phyloP scores from a whole-genome alignment of 2,329 filamentous ascomycete genomes.

The Aureobasidium pullulans region DNA sequence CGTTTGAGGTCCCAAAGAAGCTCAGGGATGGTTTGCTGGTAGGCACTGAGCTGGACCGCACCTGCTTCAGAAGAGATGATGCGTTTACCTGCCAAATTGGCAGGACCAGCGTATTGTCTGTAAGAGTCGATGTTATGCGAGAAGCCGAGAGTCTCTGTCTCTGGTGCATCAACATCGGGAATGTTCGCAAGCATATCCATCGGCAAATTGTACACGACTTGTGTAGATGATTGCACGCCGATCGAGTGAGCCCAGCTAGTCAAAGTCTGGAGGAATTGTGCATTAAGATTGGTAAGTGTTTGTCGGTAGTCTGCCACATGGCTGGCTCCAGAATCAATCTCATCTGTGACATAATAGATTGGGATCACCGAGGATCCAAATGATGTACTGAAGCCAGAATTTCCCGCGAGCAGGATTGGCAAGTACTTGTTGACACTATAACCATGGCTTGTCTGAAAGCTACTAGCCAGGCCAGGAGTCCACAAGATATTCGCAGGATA shows the following conservation, averaged over 20 bases:
- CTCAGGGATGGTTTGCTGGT: constrained; percentile 25
- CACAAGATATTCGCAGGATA: constrained; percentile 9
- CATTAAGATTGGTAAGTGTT: constrained; percentile 25
- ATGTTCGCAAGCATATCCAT: constrained; percentile 28
- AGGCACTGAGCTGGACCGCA: constrained; percentile 23
- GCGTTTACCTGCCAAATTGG: constrained; percentile 25
- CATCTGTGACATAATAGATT: constrained; percentile 21
- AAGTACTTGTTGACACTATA: constrained; percentile 27
- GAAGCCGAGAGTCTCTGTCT: constrained; percentile 30
- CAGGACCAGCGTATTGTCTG: constrained; percentile 28
- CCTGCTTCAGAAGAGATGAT: constrained; percentile 30
- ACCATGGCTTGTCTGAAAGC: constrained; percentile 21
- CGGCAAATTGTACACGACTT: constrained; percentile 30
- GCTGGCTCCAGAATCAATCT: constrained; percentile 19
- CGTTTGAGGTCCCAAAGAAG: constrained; percentile 31
- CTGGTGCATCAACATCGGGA: constrained; percentile 26
- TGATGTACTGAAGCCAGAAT: constrained; percentile 18
- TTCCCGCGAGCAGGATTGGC: constrained; percentile 24
- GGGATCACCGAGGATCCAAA: constrained; percentile 16
- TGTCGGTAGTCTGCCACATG: constrained; percentile 26
- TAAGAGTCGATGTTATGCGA: constrained; percentile 26
- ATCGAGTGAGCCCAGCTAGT: constrained; percentile 22
- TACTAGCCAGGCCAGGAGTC: constrained; percentile 22
- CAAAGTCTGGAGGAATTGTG: constrained; percentile 23
- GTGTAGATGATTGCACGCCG: constrained; percentile 24